These are phyloP conservation scores for Pestalotiopsis sp. DNA, from an alignment of 2,329 filamentous ascomycete species.

Conservation along the genomic window DNA sequence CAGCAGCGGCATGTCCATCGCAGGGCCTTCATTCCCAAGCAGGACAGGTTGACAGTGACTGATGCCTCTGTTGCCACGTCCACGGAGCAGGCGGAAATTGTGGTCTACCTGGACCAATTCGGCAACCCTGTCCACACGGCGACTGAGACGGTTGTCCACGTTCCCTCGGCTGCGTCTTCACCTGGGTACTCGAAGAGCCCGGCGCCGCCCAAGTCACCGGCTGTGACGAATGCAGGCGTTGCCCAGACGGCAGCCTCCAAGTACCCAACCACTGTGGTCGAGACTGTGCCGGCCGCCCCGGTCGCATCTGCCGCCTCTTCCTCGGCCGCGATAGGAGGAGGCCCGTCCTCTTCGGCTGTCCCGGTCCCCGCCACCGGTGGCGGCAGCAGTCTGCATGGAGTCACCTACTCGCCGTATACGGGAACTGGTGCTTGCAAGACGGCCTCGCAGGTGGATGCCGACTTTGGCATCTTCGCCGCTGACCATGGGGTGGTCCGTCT, in stretches of 20 bases:
- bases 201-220: constrained; percentile 12
- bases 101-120: constrained; percentile 63
- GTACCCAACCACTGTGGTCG: background rate
- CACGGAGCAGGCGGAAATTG: constrained; percentile 48
- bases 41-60: constrained; percentile 37
- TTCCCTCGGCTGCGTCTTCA: constrained; percentile 23
- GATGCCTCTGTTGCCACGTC: constrained; percentile 39
- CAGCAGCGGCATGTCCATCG: constrained; percentile 38
- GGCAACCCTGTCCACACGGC: constrained; percentile 53
- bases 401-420: constrained; percentile 55
- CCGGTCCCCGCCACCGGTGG: constrained; percentile 11
- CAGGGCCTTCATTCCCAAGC: constrained; percentile 24
- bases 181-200: constrained; percentile 21
- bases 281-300: background rate
- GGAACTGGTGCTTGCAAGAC: constrained; percentile 67
- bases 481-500: constrained; percentile 69
- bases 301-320: background rate
- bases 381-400: constrained; percentile 36
- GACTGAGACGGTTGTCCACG: constrained; percentile 38
- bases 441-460: constrained; percentile 61
- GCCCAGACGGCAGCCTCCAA: background rate
- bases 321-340: background rate
- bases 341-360: background rate
- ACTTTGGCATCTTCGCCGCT: constrained; percentile 59
- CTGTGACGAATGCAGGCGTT: constrained; percentile 12